These are phyloP conservation scores for Orychophragmus violaceus DNA, from an alignment of 345 rosid genomes.

Conservation along the genomic window DNA sequence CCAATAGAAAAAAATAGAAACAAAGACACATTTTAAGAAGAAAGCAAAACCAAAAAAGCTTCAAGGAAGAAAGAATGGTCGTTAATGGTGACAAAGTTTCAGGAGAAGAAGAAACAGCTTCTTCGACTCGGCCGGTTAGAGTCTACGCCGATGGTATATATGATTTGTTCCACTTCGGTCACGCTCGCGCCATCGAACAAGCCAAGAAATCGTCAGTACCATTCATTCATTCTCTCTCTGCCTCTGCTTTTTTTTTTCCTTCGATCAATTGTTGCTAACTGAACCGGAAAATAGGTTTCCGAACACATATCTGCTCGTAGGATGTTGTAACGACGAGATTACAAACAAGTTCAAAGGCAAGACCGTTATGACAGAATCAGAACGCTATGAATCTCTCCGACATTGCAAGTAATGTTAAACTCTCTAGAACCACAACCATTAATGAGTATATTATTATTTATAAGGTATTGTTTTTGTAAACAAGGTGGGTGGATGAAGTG, in stretches of 20 bases:
- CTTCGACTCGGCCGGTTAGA: slow-evolving; percentile 35
- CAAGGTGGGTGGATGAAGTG: slow-evolving; percentile 79
- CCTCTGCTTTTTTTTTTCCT: not conserved
- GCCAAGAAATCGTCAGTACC: slow-evolving; percentile 50
- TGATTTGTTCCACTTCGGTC: slow-evolving; percentile 68
- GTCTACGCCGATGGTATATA: slow-evolving; percentile 66
- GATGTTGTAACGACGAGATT: slow-evolving; percentile 57
- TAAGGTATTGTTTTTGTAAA: not conserved
- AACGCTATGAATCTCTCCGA: slow-evolving; percentile 66
- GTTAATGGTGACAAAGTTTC: slow-evolving; percentile 4
- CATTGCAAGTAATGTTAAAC: slow-evolving; percentile 48
- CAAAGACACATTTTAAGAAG: not conserved
- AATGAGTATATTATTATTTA: not conserved
- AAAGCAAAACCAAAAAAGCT: not conserved
- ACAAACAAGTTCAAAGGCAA: slow-evolving; percentile 62
- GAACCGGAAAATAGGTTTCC: slow-evolving; percentile 41
- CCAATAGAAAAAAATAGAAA: slow-evolving; percentile 10
- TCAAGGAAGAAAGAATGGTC: slow-evolving; percentile 1
- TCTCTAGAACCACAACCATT: not conserved
- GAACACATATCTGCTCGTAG: slow-evolving; percentile 53
- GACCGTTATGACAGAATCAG: slow-evolving; percentile 62
- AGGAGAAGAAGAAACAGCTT: not conserved
- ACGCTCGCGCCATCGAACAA: slow-evolving; percentile 67
- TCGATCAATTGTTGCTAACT: not conserved
- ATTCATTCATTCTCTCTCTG: not conserved